Evolutionary conservation across 495 filamentous ascomycete species (phyloP).

Genomic region (Neurospora sublineolata): DNA sequence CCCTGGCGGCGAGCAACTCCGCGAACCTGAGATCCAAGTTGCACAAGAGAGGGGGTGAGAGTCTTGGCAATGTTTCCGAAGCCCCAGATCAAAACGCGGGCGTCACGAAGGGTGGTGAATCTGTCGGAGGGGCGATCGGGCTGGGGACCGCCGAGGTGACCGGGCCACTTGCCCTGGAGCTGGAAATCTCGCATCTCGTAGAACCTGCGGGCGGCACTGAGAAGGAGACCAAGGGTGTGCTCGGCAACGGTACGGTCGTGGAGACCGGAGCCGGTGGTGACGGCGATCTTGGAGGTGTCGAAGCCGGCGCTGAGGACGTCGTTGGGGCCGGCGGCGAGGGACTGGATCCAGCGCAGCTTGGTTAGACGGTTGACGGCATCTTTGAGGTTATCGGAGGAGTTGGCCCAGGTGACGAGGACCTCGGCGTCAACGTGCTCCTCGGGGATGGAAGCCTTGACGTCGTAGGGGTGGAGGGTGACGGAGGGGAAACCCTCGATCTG

Average conservation of each 20-base stretch:
- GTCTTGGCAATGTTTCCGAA: constrained; percentile 80
- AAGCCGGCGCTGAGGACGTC: constrained; percentile 49
- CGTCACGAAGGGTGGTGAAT: constrained; percentile 45
- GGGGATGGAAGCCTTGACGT: constrained; percentile 41
- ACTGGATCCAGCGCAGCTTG: constrained; percentile 49
- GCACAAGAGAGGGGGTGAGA: constrained; percentile 56
- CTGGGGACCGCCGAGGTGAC: constrained; percentile 45
- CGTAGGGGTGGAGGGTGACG: constrained; percentile 39
- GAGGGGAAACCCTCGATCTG: constrained; percentile 41
- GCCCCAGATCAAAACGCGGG: constrained; percentile 51
- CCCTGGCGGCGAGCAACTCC: constrained; percentile 42
- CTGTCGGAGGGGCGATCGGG: constrained; percentile 32
- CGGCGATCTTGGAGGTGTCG: constrained; percentile 25
- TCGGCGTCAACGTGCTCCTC: constrained; percentile 41
- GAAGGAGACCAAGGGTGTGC: constrained; percentile 42
- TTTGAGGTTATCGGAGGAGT: constrained; percentile 38
- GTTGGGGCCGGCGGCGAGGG: constrained; percentile 49
- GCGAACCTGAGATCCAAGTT: constrained; percentile 35
- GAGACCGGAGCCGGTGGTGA: constrained; percentile 48
- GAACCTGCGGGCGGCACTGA: constrained; percentile 39
- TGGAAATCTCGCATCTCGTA: constrained; percentile 50
- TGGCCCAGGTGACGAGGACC: constrained; percentile 46
- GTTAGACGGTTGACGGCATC: constrained; percentile 38
- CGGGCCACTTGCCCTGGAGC: constrained; percentile 40
- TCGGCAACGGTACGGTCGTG: constrained; percentile 52